Evolutionary conservation across 176 grass and related monocot genomes (phyloP), one percentile per base, ranked within the genome.

Genomic region (Ananas comosus): DNA sequence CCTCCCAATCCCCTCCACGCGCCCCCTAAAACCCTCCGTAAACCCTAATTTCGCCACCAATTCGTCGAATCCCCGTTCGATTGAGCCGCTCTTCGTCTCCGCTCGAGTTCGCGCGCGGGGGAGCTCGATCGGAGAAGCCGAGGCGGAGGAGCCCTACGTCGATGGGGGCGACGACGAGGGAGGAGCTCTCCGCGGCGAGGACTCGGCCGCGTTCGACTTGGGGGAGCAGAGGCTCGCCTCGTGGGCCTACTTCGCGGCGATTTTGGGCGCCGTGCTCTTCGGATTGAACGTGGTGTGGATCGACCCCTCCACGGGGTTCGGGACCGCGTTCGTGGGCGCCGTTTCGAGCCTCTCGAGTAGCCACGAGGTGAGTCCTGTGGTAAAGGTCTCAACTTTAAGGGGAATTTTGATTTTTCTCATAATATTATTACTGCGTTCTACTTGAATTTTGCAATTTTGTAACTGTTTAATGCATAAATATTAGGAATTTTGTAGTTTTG

Each of bases 231-330:
- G 82, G 71, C 25, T 99, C 10, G 56, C 65, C 0, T 99, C 87
- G 24, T 93, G 94, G 94, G 84, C 66, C 10, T 99, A 99, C 80
- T 99, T 99, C 80, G 53, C 73, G 29, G 89, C 13, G 7, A 90
- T 92, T 48, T 76, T 97, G 48, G 80, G 78, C 18, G 54, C 42
- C 47, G 94, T 99, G 23, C 78, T 93, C 65, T 48, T 68, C 4
- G 94, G 66, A 1, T 78, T 99, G 61, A 90, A 99, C 76, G 75
- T 88, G 63, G 69, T 90, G 50, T 91, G 94, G 94, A 93, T 99
- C 66, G 77, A 83, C 65, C 87, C 89, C 1, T 63, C 66, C 18
- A 93, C 94, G 58, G 94, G 94, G 0, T 73, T 88, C 52, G 87
- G 94, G 4, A 79, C 82, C 14, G 61, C 29, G 22, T 99, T 90